Evolutionary conservation across 345 rosid species (phyloP).

Genomic region (Acer yangbiense): DNA sequence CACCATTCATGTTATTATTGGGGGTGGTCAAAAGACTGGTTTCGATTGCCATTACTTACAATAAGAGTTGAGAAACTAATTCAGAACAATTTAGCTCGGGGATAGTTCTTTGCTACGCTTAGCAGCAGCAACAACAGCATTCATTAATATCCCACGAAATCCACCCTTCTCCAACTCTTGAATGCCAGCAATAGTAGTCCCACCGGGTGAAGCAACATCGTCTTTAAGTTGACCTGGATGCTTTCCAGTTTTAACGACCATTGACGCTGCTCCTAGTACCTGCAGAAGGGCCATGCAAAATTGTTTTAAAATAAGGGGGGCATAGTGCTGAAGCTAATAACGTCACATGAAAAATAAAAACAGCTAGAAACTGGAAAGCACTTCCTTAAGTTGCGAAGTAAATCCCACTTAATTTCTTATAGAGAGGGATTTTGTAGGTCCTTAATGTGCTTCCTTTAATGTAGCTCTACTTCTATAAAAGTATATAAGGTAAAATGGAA

Average conservation of each 20-base stretch:
- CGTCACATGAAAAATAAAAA: not conserved
- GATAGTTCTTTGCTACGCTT: constrained; percentile 75
- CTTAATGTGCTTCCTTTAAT: not conserved
- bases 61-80: not conserved
- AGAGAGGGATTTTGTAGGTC: not conserved
- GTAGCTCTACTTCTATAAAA: not conserved
- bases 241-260: constrained; percentile 74
- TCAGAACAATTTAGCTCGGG: constrained; percentile 32
- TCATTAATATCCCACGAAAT: constrained; percentile 78
- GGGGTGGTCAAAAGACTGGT: too few relatives aligned
- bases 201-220: constrained; percentile 90
- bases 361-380: not conserved
- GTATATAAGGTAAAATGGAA: not conserved
- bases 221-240: constrained; percentile 93
- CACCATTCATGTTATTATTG: too few relatives aligned
- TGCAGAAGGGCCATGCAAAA: constrained; percentile 24
- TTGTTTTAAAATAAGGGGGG: not conserved
- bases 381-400: not conserved
- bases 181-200: constrained; percentile 87
- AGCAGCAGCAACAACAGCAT: constrained; percentile 88
- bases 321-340: not conserved
- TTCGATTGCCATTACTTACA: too few relatives aligned
- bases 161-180: constrained; percentile 92
- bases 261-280: constrained; percentile 93
- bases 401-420: not conserved